Conservation (phyloP, 345 rosid species). For the Dimocarpus longan region DNA sequence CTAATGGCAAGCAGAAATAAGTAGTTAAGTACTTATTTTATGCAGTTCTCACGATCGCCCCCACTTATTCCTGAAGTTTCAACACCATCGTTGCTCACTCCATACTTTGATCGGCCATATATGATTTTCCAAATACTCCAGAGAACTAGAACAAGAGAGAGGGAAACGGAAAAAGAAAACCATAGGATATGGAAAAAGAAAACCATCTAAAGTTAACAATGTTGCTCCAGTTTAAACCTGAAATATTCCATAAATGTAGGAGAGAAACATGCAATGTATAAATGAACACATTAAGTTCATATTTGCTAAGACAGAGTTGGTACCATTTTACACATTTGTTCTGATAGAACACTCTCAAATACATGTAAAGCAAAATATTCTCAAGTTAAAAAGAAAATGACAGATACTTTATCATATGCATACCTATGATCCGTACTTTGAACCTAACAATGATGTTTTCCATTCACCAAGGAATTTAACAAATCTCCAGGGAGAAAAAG, state of each 20-base stretch:
- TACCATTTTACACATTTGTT: neutral
- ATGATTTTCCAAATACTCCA: slow-evolving; percentile 94
- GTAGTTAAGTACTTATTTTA: slow-evolving; percentile 60
- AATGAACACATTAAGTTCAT: neutral
- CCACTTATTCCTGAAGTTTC: slow-evolving; percentile 67
- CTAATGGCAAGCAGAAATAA: neutral
- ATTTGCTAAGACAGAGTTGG: neutral
- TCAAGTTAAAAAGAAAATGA: neutral
- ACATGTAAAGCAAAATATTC: neutral
- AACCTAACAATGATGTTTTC: slow-evolving; percentile 61
- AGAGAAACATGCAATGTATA: neutral
- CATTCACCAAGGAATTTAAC: slow-evolving; percentile 79
- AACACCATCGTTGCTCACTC: slow-evolving; percentile 56
- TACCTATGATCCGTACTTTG: slow-evolving; percentile 92
- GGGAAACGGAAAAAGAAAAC: neutral
- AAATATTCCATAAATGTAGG: neutral
- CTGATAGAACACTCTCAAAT: neutral
- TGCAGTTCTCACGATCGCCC: slow-evolving; percentile 82
- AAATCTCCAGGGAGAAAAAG: slow-evolving; percentile 63
- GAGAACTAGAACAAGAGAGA: slow-evolving; percentile 55
- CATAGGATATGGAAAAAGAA: neutral
- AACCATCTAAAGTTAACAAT: neutral
- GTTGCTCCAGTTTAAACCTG: neutral
- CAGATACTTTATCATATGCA: slow-evolving; percentile 4
- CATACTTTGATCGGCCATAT: slow-evolving; percentile 78